Conservation (phyloP, 2,329 filamentous ascomycete species). For the Clonostachys solani region DNA sequence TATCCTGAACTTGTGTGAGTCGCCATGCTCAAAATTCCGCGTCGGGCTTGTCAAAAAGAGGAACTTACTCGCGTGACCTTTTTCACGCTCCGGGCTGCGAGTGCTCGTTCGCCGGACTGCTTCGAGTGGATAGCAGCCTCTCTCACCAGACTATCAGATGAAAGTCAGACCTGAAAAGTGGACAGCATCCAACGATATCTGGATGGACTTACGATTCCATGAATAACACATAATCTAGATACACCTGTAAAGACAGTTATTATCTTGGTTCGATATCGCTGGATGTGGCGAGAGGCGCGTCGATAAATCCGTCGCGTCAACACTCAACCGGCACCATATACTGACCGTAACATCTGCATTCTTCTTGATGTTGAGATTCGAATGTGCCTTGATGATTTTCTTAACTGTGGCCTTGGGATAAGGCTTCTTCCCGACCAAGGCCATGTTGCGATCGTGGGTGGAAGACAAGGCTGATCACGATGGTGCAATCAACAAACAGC, state of each 20-base stretch:
- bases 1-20: slow-evolving; percentile 38
- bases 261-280: slow-evolving; percentile 5
- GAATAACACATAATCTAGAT: slow-evolving; percentile 79
- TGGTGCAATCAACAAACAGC: too few species aligned
- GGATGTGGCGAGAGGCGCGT: background rate
- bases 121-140: slow-evolving; percentile 76
- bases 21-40: too few species aligned
- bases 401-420: slow-evolving; percentile 84
- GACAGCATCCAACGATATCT: background rate
- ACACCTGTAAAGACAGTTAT: slow-evolving; percentile 54
- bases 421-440: slow-evolving; percentile 58
- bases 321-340: background rate
- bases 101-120: slow-evolving; percentile 65
- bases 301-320: slow-evolving; percentile 3
- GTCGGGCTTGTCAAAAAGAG: too few species aligned
- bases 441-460: slow-evolving; percentile 14
- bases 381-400: slow-evolving; percentile 87
- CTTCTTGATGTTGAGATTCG: slow-evolving; percentile 74
- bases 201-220: slow-evolving; percentile 53
- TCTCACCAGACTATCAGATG: slow-evolving; percentile 60
- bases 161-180: background rate
- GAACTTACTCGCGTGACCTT: slow-evolving; percentile 69
- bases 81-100: slow-evolving; percentile 72
- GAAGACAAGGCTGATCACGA: background rate
- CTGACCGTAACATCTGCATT: slow-evolving; percentile 80